Evolutionary conservation across 352 stramenopile genomes (phyloP), one percentile per base, ranked within the genome.

Genomic region (Saprolegnia diclina): DNA sequence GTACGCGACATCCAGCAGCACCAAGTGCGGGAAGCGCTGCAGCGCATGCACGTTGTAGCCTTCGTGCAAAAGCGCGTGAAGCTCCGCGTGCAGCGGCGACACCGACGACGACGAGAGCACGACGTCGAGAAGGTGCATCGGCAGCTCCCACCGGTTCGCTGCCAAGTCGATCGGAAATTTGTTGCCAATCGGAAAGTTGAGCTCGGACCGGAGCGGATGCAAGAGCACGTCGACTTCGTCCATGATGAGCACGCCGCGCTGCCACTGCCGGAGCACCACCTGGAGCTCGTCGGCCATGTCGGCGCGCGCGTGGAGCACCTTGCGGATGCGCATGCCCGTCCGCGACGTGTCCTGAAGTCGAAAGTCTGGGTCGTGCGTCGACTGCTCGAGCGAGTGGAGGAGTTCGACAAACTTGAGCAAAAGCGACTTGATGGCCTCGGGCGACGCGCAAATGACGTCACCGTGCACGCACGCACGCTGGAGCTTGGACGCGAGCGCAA

Each of bases 361-460:
- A 9, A 92, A 62, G 32, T 90, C 68, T 54, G 91, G 85, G 13
- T 92, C 79, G 40, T 91, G 81, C 0, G 77, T 78, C 29, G 86
- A 91, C 71, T 94, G 83, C 55, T 96, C 88, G 1, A 98, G 75
- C 7, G 86, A 95, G 59, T 98, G 90, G 13, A 97, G 65, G 19
- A 98, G 68, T 72, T 98, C 94, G 9, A 99, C 83, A 57, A 99
- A 96, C 71, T 99, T 99, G 1, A 99, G 75, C 88, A 98, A 97
- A 76, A 99, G 98, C 37, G 95, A 98, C 78, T 99, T 99, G 50
- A 99, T 94, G 67, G 94, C 97, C 44, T 98, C 98, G 3, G 98
- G 98, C 6, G 95, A 99, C 18, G 97, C 96, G 73, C 98, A 98
- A 14, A 99, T 97, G 4, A 99, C 96, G 42, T 98, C 96, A 0